phyloP scores from a whole-genome alignment of 768 basidiomycete species.

The Dioszegia crocea region DNA sequence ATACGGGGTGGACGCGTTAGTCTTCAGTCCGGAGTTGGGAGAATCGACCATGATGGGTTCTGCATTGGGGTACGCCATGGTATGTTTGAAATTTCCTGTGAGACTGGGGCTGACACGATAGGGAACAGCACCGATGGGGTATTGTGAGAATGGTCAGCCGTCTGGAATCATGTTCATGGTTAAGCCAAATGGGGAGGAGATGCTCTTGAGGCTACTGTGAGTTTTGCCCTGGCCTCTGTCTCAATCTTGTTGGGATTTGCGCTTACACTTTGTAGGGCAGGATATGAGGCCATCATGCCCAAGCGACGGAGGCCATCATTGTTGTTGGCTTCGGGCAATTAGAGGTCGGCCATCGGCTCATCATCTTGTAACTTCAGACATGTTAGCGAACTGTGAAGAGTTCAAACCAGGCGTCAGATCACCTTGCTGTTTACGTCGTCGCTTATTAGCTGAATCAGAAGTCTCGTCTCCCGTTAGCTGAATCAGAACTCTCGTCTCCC shows the following conservation, averaged over 20 bases:
- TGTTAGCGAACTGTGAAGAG: no score
- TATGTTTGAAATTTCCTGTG: constrained; percentile 11
- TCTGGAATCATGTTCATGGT: background rate
- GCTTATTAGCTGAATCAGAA: no score
- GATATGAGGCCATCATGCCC: background rate
- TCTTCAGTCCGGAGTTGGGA: constrained; percentile 30
- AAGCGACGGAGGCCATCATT: background rate
- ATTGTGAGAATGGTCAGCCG: background rate
- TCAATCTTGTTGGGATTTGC: background rate
- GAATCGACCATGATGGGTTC: constrained; percentile 19
- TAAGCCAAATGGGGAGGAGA: background rate
- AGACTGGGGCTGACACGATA: background rate
- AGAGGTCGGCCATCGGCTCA: no score
- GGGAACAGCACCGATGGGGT: constrained; percentile 21
- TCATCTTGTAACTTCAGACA: no score
- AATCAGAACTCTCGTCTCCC: no score
- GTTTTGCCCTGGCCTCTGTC: background rate
- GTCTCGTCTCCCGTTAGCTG: no score
- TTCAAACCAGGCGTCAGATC: no score
- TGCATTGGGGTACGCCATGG: constrained; percentile 30
- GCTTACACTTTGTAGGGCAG: background rate
- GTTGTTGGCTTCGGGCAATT: no score
- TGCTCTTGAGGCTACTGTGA: background rate
- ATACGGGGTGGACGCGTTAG: constrained; percentile 31
- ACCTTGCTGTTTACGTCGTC: no score